Evolutionary conservation across 805 yeast species (phyloP).

Genomic region (Pichia nanzhaoensis): DNA sequence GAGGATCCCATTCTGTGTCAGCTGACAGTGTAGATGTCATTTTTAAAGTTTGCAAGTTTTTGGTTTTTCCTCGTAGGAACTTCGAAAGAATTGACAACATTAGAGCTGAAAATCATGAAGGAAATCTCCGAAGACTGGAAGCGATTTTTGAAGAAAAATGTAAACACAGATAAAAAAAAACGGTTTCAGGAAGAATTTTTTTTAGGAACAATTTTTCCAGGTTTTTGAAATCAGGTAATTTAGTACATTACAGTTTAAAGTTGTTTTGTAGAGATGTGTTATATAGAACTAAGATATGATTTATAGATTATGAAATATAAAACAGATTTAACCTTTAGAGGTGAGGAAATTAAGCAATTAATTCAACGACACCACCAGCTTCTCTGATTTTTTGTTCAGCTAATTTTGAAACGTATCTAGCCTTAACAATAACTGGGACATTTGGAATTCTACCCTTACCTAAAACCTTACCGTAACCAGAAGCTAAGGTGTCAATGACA

Average conservation of each 20-base stretch:
- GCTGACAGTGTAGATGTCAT: background rate
- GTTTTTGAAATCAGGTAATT: no score
- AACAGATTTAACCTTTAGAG: background rate
- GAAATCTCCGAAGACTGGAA: no score
- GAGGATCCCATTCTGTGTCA: slow-evolving; percentile 37
- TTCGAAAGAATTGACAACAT: no score
- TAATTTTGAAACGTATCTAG: slow-evolving; percentile 97
- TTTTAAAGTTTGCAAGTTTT: no score
- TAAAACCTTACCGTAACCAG: slow-evolving; percentile 99
- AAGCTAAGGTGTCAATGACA: slow-evolving; percentile 98
- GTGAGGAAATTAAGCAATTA: slow-evolving; percentile 71
- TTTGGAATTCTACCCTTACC: slow-evolving; percentile 98
- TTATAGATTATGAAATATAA: background rate
- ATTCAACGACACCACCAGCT: slow-evolving; percentile 99
- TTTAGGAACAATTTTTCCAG: no score
- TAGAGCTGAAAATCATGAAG: no score
- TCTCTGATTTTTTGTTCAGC: slow-evolving; percentile 99
- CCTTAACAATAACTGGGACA: slow-evolving; percentile 98
- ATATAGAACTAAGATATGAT: background rate
- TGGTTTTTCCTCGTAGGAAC: no score
- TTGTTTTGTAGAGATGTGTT: background rate
- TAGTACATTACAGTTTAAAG: no score
- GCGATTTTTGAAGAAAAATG: no score
- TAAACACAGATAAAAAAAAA: no score
- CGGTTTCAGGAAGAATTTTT: no score